Evolutionary conservation across 2,329 filamentous ascomycete genomes (phyloP), one percentile per base, ranked within the genome.

Genomic region (Fusarium torreyae): DNA sequence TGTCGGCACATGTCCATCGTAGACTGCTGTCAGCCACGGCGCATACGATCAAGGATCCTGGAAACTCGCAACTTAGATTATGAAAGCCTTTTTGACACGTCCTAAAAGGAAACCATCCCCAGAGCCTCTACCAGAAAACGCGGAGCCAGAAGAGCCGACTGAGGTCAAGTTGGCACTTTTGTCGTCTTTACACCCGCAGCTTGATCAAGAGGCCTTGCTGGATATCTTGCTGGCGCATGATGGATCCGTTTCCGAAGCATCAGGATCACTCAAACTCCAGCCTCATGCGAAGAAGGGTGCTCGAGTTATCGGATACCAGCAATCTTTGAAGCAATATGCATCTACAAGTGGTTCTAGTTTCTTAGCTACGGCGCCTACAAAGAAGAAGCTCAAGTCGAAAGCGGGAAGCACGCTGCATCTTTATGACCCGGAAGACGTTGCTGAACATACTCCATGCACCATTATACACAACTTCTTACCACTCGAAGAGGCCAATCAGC

Each of bases 401-500:
- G 97, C 91, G 76, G 95, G 94, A 14, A 88, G 89, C 71, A 98
- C 95, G 0, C 80, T 98, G 3, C 92, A 95, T 76, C 84, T 98
- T 0, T 98, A 92, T 78, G 89, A 92, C 42, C 92, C 94, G 0
- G 84, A 89, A 39, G 94, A 97, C 72, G 88, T 98, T 45, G 91
- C 93, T 49, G 85, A 88, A 24, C 88, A 97, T 75, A 97, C 95
- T 0, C 94, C 96, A 2, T 98, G 94, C 80, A 94, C 93, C 13
- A 92, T 98, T 69, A 89, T 98, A 57, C 94, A 97, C 79, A 96
- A 97, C 75, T 98, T 98, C 72, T 84, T 99, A 1, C 89, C 93
- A 0, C 31, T 84, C 0, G 83, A 90, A 3, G 85, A 92, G 61
- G 95, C 96, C 39, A 91, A 94, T 68, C 84, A 86, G 1, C 84